These are phyloP conservation scores for Scutellaria baicalensis DNA, from an alignment of 257 asterid species.

Conservation along the genomic window DNA sequence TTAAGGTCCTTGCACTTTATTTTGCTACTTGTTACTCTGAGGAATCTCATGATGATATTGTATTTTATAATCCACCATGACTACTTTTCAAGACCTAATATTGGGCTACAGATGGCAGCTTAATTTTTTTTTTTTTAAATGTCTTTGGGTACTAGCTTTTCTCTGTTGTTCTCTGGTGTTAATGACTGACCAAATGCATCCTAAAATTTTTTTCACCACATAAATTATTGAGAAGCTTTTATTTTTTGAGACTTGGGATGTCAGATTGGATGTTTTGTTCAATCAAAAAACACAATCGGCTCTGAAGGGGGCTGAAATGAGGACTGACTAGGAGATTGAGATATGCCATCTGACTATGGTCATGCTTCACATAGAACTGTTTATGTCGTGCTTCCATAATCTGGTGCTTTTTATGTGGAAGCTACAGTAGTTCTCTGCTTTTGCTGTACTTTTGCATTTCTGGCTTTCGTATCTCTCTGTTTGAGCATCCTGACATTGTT, in stretches of 20 bases:
- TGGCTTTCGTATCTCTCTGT: background rate
- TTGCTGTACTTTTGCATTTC: no score
- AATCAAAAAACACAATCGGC: background rate
- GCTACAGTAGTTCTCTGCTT: background rate
- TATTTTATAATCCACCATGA: background rate
- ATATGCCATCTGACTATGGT: constrained; percentile 1
- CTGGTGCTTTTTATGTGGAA: background rate
- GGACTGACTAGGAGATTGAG: background rate
- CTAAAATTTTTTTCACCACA: background rate
- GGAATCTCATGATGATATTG: background rate
- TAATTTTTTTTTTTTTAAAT: no score
- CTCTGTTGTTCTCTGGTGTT: background rate
- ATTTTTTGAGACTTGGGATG: background rate
- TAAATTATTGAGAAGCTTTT: background rate
- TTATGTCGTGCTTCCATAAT: background rate
- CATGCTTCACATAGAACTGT: background rate
- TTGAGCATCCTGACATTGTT: background rate
- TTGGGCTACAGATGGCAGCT: background rate
- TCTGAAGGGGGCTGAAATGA: background rate
- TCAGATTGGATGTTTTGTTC: background rate
- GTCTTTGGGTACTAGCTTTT: background rate
- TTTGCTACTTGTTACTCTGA: constrained; percentile 9
- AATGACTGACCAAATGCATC: background rate
- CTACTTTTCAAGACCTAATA: background rate
- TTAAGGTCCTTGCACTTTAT: constrained; percentile 2